phyloP scores from a whole-genome alignment of 768 basidiomycete species.

The Jaapia argillacea region DNA sequence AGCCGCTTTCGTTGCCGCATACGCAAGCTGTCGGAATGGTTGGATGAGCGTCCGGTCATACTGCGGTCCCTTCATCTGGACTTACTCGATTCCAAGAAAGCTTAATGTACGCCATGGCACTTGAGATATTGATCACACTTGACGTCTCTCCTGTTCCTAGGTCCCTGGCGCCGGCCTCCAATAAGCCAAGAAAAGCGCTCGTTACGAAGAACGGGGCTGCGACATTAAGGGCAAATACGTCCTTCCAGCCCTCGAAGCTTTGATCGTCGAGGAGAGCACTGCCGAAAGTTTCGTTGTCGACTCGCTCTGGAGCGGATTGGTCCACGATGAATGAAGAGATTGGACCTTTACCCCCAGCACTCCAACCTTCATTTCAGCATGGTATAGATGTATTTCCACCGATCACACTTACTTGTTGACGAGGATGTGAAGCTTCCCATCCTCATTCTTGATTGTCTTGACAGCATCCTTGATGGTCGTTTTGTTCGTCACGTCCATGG shows the following conservation, averaged over 20 bases:
- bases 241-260: constrained; percentile 13
- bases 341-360: neutral
- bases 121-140: constrained; percentile 16
- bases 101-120: neutral
- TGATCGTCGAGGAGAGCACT: constrained; percentile 15
- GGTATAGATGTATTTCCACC: too few relatives aligned
- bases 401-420: constrained; percentile 10
- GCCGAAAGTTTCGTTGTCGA: constrained; percentile 10
- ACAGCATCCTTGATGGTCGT: constrained; percentile 1
- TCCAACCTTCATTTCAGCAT: too few relatives aligned
- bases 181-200: constrained; percentile 15
- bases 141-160: constrained; percentile 6
- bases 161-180: constrained; percentile 9
- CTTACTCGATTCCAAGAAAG: too few relatives aligned
- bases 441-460: constrained; percentile 1
- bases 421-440: constrained; percentile 6
- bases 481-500: neutral
- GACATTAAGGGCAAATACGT: constrained; percentile 13
- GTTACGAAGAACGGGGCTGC: constrained; percentile 16
- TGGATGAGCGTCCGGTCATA: neutral
- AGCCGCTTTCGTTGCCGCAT: constrained; percentile 11
- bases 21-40: neutral
- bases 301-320: constrained; percentile 8
- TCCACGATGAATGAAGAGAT: constrained; percentile 7
- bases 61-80: neutral